Evolutionary conservation across 2,329 filamentous ascomycete genomes (phyloP).

Genomic region (Nothomitra cinnamomea): DNA sequence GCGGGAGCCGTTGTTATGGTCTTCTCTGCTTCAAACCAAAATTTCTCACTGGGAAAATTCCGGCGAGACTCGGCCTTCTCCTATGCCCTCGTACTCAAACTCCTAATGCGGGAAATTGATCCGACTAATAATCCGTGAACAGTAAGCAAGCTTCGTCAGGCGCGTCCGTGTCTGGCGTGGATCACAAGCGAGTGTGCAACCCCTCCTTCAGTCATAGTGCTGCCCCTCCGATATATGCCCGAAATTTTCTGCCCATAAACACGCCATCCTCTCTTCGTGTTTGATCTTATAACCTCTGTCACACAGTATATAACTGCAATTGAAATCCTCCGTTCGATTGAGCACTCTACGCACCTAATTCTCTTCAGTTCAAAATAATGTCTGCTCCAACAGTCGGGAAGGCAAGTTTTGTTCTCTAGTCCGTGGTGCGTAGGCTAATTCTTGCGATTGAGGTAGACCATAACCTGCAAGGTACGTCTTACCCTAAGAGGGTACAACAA

Average conservation of each 20-base stretch:
- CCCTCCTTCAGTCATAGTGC: neutral
- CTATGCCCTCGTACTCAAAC: too few species aligned
- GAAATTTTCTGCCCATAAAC: too few species aligned
- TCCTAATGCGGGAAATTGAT: too few species aligned
- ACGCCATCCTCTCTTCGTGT: too few species aligned
- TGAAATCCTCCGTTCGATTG: neutral
- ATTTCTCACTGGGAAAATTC: too few species aligned
- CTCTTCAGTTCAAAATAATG: constrained; percentile 22
- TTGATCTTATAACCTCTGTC: too few species aligned
- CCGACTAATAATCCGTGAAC: too few species aligned
- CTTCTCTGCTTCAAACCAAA: too few species aligned
- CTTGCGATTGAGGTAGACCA: constrained; percentile 43
- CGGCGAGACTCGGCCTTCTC: too few species aligned
- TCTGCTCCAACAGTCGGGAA: constrained; percentile 38
- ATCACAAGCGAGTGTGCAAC: neutral
- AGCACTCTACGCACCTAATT: neutral
- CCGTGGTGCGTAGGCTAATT: constrained; percentile 10
- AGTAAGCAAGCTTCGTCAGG: too few species aligned
- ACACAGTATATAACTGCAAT: too few species aligned
- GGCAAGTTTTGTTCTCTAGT: constrained; percentile 19
- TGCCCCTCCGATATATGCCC: neutral
- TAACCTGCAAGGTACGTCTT: constrained; percentile 59
- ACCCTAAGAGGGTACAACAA: neutral
- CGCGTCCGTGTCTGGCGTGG: neutral
- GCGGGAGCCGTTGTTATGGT: too few species aligned